These are phyloP conservation scores for Neckera pumila DNA, from an alignment of 225 moss, liverwort and hornwort species.

Conservation along the genomic window DNA sequence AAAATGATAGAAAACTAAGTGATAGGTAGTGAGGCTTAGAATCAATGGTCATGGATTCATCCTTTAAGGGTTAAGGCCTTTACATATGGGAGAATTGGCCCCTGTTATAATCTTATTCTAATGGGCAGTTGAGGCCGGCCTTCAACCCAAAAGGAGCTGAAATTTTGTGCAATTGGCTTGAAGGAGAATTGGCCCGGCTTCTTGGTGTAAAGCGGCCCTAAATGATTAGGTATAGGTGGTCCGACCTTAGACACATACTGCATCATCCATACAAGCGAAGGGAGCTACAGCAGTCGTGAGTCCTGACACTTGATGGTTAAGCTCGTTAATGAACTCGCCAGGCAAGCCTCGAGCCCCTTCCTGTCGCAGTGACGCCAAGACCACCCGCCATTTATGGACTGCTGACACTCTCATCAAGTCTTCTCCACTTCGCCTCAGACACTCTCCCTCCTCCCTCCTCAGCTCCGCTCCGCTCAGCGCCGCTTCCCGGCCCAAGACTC, in stretches of 20 bases:
- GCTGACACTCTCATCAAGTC: constrained; percentile 4
- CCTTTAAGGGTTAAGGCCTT: too few relatives aligned
- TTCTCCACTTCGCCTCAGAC: not conserved
- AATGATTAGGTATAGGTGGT: not conserved
- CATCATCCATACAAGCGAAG: not conserved
- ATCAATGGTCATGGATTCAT: too few relatives aligned
- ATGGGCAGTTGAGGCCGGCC: too few relatives aligned
- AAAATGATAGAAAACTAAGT: too few relatives aligned
- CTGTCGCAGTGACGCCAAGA: not conserved
- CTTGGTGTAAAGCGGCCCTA: accelerated
- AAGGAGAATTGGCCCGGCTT: too few relatives aligned
- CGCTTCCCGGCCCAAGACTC: not conserved
- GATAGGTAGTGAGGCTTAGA: too few relatives aligned
- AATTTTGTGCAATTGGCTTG: accelerated
- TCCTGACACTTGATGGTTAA: not conserved
- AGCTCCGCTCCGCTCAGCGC: not conserved
- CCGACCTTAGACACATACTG: too few relatives aligned
- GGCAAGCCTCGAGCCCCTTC: not conserved
- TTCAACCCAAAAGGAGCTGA: too few relatives aligned
- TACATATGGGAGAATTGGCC: too few relatives aligned
- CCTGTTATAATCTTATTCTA: too few relatives aligned
- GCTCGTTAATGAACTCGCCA: not conserved
- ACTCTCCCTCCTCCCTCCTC: not conserved
- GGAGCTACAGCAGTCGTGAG: not conserved
- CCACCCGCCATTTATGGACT: not conserved